Conservation (phyloP, 306 rosid species). For the Prunus mongolica region DNA sequence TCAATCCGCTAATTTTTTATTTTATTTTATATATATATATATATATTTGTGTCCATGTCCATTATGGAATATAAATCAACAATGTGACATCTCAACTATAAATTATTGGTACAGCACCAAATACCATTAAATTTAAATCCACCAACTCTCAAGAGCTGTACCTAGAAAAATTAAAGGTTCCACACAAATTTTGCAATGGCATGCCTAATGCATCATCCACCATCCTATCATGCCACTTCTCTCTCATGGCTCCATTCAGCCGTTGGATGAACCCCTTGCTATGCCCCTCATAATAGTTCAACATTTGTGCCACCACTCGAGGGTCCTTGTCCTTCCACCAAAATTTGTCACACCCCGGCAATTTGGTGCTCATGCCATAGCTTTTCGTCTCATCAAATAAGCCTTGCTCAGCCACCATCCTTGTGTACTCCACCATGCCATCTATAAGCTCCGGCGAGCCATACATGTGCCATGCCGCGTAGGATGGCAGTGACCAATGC, state of each 20-base stretch:
- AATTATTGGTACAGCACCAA: neutral
- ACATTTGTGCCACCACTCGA: slow-evolving; percentile 27
- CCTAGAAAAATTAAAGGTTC: slow-evolving; percentile 14
- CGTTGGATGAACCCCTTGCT: slow-evolving; percentile 64
- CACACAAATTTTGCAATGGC: slow-evolving; percentile 31
- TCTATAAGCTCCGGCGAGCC: slow-evolving; percentile 41
- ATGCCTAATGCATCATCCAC: slow-evolving; percentile 43
- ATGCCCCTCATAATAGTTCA: slow-evolving; percentile 34
- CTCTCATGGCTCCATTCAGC: slow-evolving; percentile 47
- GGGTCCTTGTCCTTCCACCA: slow-evolving; percentile 55
- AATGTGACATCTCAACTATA: neutral
- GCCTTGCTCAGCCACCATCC: slow-evolving; percentile 26
- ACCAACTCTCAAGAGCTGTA: neutral
- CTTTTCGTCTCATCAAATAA: slow-evolving; percentile 2
- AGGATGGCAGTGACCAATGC: slow-evolving; percentile 35
- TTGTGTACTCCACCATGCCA: slow-evolving; percentile 58
- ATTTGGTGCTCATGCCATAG: neutral
- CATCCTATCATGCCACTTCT: slow-evolving; percentile 50
- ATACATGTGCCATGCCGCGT: slow-evolving; percentile 52
- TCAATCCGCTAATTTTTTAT: neutral
- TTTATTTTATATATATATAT: too few relatives aligned
- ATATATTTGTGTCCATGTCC: neutral
- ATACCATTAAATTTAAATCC: neutral
- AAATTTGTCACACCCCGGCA: slow-evolving; percentile 16
- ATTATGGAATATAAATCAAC: neutral